phyloP scores from a whole-genome alignment of 148 eudicot genomes.

The Camellia granthamiana region DNA sequence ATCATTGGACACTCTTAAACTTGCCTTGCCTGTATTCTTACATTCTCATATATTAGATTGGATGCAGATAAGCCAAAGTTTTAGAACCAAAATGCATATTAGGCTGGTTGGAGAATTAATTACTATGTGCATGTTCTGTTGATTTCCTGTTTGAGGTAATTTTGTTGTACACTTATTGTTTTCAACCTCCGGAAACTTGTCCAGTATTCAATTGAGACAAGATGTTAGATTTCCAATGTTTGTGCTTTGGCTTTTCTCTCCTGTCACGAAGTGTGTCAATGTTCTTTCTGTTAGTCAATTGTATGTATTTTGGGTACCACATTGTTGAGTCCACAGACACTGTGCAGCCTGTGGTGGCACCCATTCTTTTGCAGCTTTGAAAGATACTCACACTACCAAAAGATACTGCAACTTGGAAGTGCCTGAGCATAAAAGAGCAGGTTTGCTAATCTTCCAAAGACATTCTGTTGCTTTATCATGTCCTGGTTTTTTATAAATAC shows the following conservation, averaged over 20 bases:
- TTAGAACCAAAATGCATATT: not conserved
- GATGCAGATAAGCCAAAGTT: not conserved
- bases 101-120: not conserved
- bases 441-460: conserved; percentile 6
- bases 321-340: conserved; percentile 1
- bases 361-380: not conserved
- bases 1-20: not conserved
- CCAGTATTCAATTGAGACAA: not conserved
- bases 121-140: not conserved
- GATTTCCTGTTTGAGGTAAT: not conserved
- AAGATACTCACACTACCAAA: not conserved
- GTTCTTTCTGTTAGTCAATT: not conserved
- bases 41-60: not conserved
- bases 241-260: not conserved
- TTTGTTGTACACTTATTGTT: not conserved
- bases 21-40: not conserved
- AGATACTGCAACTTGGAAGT: conserved; percentile 5
- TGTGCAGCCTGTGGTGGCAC: not conserved
- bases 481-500: not conserved
- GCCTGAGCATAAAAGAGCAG: not conserved
- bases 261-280: not conserved
- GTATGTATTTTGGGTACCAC: not conserved
- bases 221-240: not conserved
- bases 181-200: not conserved
- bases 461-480: not conserved